Conservation (phyloP, 768 basidiomycete genomes). For the Boletus sensibilis region DNA sequence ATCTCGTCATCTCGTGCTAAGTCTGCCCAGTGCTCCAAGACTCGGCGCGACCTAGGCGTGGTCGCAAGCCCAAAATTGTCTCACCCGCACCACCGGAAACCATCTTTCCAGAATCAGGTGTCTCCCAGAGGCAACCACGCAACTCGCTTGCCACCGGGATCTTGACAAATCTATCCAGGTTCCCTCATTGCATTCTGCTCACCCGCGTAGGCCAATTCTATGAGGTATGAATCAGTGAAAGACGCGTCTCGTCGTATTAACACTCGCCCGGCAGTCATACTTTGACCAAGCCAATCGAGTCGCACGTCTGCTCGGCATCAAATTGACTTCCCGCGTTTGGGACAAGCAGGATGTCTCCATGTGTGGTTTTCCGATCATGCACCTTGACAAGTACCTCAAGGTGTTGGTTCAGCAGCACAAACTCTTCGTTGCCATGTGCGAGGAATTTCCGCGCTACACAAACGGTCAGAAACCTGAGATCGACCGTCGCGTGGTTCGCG, state of each 20-base stretch:
- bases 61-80: constrained; percentile 16
- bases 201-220: constrained; percentile 96
- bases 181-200: constrained; percentile 86
- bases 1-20: background rate
- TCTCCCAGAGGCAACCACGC: constrained; percentile 29
- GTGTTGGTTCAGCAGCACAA: constrained; percentile 78
- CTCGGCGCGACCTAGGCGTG: constrained; percentile 12
- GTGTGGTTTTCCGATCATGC: constrained; percentile 87
- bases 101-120: background rate
- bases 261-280: constrained; percentile 64
- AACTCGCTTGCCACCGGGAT: constrained; percentile 69
- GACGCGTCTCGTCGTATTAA: constrained; percentile 2
- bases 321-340: constrained; percentile 77
- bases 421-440: constrained; percentile 89
- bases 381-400: constrained; percentile 86
- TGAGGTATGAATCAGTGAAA: constrained; percentile 54
- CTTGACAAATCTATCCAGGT: constrained; percentile 64
- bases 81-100: background rate
- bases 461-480: constrained; percentile 58
- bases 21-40: background rate
- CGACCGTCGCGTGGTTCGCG: constrained; percentile 78
- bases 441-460: constrained; percentile 70
- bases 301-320: constrained; percentile 75
- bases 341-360: constrained; percentile 67
- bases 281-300: constrained; percentile 88